Conservation (phyloP, 129 eudicot species). For the Cynara cardunculus region DNA sequence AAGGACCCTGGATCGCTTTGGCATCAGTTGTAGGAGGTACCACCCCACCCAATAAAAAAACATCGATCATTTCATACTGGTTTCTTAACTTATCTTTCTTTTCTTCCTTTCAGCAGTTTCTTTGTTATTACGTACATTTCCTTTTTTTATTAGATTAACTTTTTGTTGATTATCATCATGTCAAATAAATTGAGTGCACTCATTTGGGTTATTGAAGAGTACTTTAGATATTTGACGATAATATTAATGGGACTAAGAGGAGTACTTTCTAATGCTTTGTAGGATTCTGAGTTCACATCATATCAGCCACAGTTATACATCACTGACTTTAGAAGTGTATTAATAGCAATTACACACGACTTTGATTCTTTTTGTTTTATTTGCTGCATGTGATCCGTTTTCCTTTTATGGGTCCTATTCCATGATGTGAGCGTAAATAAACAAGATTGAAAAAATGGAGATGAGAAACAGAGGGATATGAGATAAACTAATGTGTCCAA, state of each 20-base stretch:
- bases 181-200: too few species aligned
- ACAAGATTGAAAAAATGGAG: not conserved
- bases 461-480: not conserved
- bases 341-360: not conserved
- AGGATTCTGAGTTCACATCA: too few species aligned
- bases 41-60: not conserved
- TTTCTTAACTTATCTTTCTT: not conserved
- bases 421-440: not conserved
- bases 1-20: constrained; percentile 73
- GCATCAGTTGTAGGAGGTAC: constrained; percentile 74
- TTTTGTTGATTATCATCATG: not conserved
- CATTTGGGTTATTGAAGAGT: not conserved
- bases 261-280: too few species aligned
- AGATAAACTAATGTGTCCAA: not conserved
- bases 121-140: too few species aligned
- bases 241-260: too few species aligned
- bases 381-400: not conserved
- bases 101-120: not conserved
- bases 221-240: not conserved
- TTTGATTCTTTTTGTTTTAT: not conserved
- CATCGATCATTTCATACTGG: not conserved
- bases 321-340: too few species aligned
- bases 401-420: not conserved
- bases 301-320: too few species aligned
- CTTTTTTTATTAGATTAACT: not conserved